Evolutionary conservation across 495 filamentous ascomycete genomes (phyloP).

Genomic region (Trichodelitschia bisporula): DNA sequence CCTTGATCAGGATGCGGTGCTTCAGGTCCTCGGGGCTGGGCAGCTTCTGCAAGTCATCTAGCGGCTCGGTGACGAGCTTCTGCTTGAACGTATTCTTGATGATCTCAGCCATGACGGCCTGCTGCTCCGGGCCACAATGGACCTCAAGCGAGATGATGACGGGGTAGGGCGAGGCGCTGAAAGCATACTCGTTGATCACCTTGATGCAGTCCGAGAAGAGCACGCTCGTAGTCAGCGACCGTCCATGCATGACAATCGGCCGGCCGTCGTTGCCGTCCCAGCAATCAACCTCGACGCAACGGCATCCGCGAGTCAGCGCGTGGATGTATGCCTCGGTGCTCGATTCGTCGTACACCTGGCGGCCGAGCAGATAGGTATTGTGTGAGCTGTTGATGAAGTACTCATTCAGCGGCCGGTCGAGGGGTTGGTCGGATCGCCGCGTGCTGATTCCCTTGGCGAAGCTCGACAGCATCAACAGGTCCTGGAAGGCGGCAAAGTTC

Average conservation of each 20-base stretch:
- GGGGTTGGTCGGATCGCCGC: constrained; percentile 24
- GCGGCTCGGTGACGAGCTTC: constrained; percentile 47
- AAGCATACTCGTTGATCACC: constrained; percentile 83
- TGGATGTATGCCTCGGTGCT: constrained; percentile 86
- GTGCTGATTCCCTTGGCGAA: constrained; percentile 23
- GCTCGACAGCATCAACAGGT: constrained; percentile 51
- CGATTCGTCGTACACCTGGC: constrained; percentile 70
- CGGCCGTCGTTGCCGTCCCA: constrained; percentile 80
- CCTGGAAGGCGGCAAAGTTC: constrained; percentile 46
- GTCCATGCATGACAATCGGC: constrained; percentile 73
- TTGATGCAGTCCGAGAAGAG: constrained; percentile 74
- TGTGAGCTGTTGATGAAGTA: constrained; percentile 98
- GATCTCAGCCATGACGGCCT: constrained; percentile 69
- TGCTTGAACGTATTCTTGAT: constrained; percentile 65
- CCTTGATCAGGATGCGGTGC: constrained; percentile 72
- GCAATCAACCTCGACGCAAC: constrained; percentile 92
- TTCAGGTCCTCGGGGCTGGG: constrained; percentile 72
- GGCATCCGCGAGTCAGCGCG: constrained; percentile 68
- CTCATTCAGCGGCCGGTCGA: constrained; percentile 76
- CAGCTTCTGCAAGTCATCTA: constrained; percentile 30
- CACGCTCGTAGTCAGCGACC: constrained; percentile 67
- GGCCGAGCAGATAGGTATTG: constrained; percentile 86
- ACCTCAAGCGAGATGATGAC: constrained; percentile 90
- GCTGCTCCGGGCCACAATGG: constrained; percentile 65
- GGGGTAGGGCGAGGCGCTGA: constrained; percentile 54